These are phyloP conservation scores for Plectosphaerella cucumerina DNA, from an alignment of 2,329 filamentous ascomycete genomes.

Conservation along the genomic window DNA sequence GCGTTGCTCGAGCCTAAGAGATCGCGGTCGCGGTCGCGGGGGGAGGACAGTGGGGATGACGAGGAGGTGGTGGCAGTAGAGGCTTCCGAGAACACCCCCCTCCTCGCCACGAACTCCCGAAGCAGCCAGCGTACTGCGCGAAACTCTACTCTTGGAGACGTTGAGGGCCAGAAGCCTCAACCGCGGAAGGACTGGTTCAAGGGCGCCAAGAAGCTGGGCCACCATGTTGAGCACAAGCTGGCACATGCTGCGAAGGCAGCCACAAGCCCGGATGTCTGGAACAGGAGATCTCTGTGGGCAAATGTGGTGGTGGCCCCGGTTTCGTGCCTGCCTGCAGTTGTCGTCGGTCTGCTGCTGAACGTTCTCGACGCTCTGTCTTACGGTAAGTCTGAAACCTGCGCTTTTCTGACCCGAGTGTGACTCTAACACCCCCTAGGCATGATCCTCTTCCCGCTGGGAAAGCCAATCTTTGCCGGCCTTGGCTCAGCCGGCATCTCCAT, in stretches of 20 bases:
- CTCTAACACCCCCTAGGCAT: constrained; percentile 50
- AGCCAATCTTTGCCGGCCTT: constrained; percentile 77
- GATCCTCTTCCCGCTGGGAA: constrained; percentile 91
- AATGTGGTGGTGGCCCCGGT: constrained; percentile 62
- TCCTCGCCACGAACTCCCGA: constrained; percentile 32
- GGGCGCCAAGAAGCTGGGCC: constrained; percentile 23
- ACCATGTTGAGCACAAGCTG: constrained; percentile 26
- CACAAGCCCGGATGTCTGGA: constrained; percentile 46
- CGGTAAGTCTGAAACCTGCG: constrained; percentile 42
- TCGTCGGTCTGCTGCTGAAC: constrained; percentile 85
- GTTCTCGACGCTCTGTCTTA: constrained; percentile 94
- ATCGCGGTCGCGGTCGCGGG: constrained; percentile 1
- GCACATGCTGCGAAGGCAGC: constrained; percentile 19
- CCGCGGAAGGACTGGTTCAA: constrained; percentile 27
- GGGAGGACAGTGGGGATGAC: constrained; percentile 8
- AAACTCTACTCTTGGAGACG: constrained; percentile 27
- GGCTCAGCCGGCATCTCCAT: constrained; percentile 95
- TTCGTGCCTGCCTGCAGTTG: constrained; percentile 75
- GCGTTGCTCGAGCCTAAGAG: constrained; percentile 5
- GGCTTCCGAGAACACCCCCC: constrained; percentile 41
- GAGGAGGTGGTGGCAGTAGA: constrained; percentile 9
- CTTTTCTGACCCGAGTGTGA: no score
- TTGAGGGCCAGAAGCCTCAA: constrained; percentile 47
- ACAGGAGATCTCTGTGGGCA: constrained; percentile 60
- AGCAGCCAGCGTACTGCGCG: constrained; percentile 18